Conservation (phyloP, 2,329 filamentous ascomycete species). For the Emmonsiellopsis sp. region DNA sequence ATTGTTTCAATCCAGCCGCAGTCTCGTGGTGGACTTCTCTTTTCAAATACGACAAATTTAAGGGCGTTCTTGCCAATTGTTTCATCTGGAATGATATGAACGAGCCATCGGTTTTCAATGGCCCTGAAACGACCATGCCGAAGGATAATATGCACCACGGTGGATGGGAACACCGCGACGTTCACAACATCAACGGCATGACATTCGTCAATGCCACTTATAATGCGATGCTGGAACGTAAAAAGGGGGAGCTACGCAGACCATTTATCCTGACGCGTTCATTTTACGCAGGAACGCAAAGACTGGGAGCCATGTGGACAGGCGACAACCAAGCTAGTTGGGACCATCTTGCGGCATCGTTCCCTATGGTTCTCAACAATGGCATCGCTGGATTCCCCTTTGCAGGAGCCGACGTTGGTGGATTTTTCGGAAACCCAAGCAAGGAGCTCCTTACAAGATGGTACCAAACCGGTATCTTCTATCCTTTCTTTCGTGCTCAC, state of each 20-base stretch:
- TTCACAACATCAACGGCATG: constrained; percentile 93
- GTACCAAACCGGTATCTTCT: constrained; percentile 96
- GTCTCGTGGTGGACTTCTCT: constrained; percentile 83
- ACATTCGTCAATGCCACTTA: constrained; percentile 94
- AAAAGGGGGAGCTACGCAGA: constrained; percentile 73
- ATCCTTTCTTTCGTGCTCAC: constrained; percentile 95
- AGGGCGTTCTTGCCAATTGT: constrained; percentile 73
- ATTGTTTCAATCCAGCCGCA: constrained; percentile 88
- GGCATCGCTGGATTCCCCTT: constrained; percentile 92
- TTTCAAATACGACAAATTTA: constrained; percentile 82
- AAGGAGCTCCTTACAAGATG: constrained; percentile 86
- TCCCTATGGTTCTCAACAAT: constrained; percentile 90
- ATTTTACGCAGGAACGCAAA: constrained; percentile 85
- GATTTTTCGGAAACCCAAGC: constrained; percentile 94
- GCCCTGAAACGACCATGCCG: constrained; percentile 95
- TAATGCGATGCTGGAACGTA: constrained; percentile 71
- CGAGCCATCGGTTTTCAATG: constrained; percentile 97
- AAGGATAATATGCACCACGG: constrained; percentile 92
- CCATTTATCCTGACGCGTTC: constrained; percentile 90
- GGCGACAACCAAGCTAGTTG: constrained; percentile 93
- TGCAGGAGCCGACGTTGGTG: constrained; percentile 87
- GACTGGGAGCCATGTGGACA: constrained; percentile 94
- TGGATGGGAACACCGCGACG: constrained; percentile 91
- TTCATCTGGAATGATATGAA: constrained; percentile 99
- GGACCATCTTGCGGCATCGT: constrained; percentile 77